Conservation (phyloP, 2,329 filamentous ascomycete genomes). For the Lizonia empirigonia region DNA sequence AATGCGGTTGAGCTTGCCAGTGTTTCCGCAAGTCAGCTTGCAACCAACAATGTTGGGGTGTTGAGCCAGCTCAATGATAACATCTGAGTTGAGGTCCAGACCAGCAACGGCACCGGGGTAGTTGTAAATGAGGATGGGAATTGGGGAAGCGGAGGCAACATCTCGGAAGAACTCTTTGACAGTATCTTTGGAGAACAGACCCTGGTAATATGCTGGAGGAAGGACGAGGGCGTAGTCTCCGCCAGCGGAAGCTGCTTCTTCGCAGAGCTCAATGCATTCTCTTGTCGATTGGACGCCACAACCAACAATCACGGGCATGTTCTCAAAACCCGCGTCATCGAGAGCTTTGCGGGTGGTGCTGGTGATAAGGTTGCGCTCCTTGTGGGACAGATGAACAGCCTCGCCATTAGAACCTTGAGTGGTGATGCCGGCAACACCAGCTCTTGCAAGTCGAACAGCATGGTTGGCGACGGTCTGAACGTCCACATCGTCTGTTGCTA, state of each 20-base stretch:
- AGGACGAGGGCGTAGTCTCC: slow-evolving; percentile 78
- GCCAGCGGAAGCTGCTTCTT: slow-evolving; percentile 70
- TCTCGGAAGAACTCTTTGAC: slow-evolving; percentile 68
- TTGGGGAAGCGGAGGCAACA: slow-evolving; percentile 66
- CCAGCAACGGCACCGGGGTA: slow-evolving; percentile 69
- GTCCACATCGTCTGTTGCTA: slow-evolving; percentile 50
- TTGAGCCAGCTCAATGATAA: slow-evolving; percentile 63
- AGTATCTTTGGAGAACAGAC: slow-evolving; percentile 66
- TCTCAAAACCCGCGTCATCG: slow-evolving; percentile 66
- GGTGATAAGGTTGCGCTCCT: slow-evolving; percentile 72
- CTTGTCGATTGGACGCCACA: slow-evolving; percentile 75
- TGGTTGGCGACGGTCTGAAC: slow-evolving; percentile 49
- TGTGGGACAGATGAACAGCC: slow-evolving; percentile 75
- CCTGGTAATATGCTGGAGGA: slow-evolving; percentile 76
- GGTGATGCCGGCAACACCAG: slow-evolving; percentile 74
- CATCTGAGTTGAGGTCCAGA: slow-evolving; percentile 68
- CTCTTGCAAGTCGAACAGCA: slow-evolving; percentile 71
- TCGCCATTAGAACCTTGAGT: slow-evolving; percentile 84
- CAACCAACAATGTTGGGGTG: slow-evolving; percentile 71
- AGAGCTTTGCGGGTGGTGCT: slow-evolving; percentile 71
- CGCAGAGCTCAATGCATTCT: slow-evolving; percentile 72
- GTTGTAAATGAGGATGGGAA: slow-evolving; percentile 73
- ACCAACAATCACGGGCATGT: slow-evolving; percentile 76
- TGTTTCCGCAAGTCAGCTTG: slow-evolving; percentile 74
- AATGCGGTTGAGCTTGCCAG: slow-evolving; percentile 68